Percentiles rank a stretch among this genome's conserved stretches.
These are phyloP conservation scores for Rosa multiflora DNA, from an alignment of 306 rosid genomes.

Conservation along the genomic window DNA sequence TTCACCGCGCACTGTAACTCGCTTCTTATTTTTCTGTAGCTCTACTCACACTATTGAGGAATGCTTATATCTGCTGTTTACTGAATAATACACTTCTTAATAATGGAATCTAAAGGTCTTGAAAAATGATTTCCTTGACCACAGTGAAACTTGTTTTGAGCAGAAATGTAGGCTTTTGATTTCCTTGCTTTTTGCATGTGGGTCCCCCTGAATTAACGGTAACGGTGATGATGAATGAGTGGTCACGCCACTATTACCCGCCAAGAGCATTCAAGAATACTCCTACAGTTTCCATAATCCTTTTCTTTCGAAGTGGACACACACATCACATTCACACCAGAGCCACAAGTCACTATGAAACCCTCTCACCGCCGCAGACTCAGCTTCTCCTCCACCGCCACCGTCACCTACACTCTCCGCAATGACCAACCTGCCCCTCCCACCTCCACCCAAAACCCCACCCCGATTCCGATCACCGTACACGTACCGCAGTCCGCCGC, in stretches of 20 bases:
- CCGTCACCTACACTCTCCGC: constrained; percentile 47
- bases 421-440: constrained; percentile 56
- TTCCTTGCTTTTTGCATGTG: background rate
- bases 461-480: constrained; percentile 31
- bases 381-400: constrained; percentile 33
- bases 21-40: background rate
- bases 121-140: background rate
- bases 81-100: too few species aligned
- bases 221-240: background rate
- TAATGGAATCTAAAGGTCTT: background rate
- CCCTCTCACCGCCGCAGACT: constrained; percentile 31
- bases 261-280: constrained; percentile 38
- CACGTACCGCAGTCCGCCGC: constrained; percentile 32
- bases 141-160: background rate
- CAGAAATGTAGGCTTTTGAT: background rate
- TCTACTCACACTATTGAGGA: background rate
- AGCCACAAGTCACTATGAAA: constrained; percentile 27
- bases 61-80: background rate
- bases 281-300: background rate
- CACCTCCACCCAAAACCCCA: constrained; percentile 39
- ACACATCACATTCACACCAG: too few species aligned
- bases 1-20: background rate
- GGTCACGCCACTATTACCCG: constrained; percentile 23
- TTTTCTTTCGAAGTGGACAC: background rate
- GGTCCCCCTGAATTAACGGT: constrained; percentile 21